Evolutionary conservation across 2,329 filamentous ascomycete species (phyloP).

Genomic region (Lachnellula subtilissima): DNA sequence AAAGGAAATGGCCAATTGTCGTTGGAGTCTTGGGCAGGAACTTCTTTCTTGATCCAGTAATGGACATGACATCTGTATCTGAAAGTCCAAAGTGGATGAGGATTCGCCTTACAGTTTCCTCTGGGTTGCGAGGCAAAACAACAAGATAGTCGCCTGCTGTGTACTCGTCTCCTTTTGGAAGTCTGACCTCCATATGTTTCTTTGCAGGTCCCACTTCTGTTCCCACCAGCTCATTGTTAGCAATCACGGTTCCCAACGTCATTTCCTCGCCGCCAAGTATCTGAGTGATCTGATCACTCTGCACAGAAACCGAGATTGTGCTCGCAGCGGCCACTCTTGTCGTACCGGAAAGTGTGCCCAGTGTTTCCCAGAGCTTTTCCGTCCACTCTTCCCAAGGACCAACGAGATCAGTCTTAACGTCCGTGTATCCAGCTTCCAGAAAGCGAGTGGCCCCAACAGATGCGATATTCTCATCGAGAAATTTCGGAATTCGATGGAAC

Average conservation of each 20-base stretch:
- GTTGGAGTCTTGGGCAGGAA: not conserved
- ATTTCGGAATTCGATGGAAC: constrained; percentile 61
- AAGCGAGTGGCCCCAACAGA: constrained; percentile 45
- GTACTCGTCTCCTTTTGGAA: constrained; percentile 63
- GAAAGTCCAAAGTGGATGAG: not conserved
- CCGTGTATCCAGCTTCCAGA: constrained; percentile 48
- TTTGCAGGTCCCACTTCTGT: constrained; percentile 48
- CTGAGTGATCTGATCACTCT: not conserved
- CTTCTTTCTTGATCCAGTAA: not conserved
- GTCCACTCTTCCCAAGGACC: constrained; percentile 63
- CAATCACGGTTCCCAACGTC: constrained; percentile 50
- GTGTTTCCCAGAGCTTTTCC: constrained; percentile 52
- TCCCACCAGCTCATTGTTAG: constrained; percentile 44
- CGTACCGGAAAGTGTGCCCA: constrained; percentile 47
- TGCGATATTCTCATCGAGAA: constrained; percentile 52
- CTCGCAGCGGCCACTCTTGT: not conserved
- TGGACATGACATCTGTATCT: not conserved
- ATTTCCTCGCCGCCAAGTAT: constrained; percentile 23
- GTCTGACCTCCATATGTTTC: constrained; percentile 60
- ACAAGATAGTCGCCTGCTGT: constrained; percentile 71
- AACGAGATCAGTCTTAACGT: constrained; percentile 62
- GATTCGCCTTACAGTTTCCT: constrained; percentile 24
- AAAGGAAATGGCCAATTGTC: not conserved
- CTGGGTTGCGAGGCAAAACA: constrained; percentile 39
- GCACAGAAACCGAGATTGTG: too few species aligned